Base-by-base conservation (phyloP, 176 grass and related monocot species). In the Aegilops umbellulata region DNA sequence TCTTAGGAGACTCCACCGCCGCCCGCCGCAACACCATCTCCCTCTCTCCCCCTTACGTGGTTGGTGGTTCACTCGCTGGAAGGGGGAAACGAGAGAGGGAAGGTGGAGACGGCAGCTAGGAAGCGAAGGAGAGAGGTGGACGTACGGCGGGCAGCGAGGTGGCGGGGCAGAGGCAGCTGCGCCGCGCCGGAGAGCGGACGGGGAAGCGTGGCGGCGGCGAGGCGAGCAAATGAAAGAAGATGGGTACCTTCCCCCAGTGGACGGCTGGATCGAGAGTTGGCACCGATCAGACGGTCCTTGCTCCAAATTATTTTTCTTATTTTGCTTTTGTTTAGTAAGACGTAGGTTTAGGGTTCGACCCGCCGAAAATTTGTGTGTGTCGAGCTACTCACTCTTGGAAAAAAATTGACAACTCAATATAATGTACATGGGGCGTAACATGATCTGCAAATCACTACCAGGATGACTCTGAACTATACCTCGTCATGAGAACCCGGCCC, bases 1-100 rank as follows among this genome's bases (percentile, higher is more conserved):
- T 95, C 91, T 94, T 98, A 30, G 90, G 96, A 60, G 90, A 91
- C 46, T 94, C 95, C 9, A 65, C 41, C 24, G 38, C 75, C 79
- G 71, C 69, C 75, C 86, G 86, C 42, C 32, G 87, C 12, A 91
- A 39, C 60, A 90, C 94, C 94, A 98, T 92, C 72, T 46, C 36
- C 19, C 16, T 46, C 41, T 60, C 7, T 61, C 58, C 13, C 14
- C 15, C 36, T 42, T 42, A 25, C 12, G 58, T 25, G 22, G 29
- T 5, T 26, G 58, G 25, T 79, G 34, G 13, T 41, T 63, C 77
- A 26, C 34, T 63, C 39, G 34, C 63, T 63, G 34, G n/a, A 62
- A 62, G 22, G 55, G 76, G 57, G 57, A 39, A 79, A 61, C 3
- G 7, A 25, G 32, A 61, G 55, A 41, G 2, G 12, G 31, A 8